Percentiles rank a stretch among this genome's conserved stretches.
Evolutionary conservation across 768 basidiomycete species (phyloP).

Genomic region (Serendipita sp.): DNA sequence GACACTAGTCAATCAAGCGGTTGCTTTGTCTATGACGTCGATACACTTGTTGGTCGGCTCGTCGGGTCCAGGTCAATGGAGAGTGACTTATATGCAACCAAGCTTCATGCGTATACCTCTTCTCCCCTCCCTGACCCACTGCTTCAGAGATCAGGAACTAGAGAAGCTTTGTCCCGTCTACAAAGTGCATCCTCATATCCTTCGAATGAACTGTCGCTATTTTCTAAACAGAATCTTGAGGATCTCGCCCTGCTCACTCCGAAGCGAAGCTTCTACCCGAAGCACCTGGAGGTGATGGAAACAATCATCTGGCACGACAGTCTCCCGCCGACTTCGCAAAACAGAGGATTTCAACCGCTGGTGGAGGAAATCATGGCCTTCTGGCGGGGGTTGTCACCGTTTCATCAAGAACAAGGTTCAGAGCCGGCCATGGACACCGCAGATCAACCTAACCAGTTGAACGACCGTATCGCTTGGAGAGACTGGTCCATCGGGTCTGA

Average conservation of each 20-base stretch:
- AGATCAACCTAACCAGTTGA: no score
- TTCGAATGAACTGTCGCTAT: constrained; percentile 11
- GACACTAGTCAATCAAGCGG: constrained; percentile 14
- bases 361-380: constrained; percentile 18
- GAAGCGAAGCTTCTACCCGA: constrained; percentile 24
- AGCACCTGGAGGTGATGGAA: constrained; percentile 26
- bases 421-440: not conserved
- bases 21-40: constrained; percentile 15
- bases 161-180: constrained; percentile 29
- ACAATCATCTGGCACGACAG: constrained; percentile 20
- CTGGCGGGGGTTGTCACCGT: not conserved
- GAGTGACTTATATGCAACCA: constrained; percentile 23
- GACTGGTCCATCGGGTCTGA: no score
- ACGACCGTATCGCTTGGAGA: no score
- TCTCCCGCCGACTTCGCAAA: constrained; percentile 18
- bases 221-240: constrained; percentile 26
- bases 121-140: constrained; percentile 30
- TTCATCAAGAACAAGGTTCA: not conserved
- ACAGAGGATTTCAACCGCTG: constrained; percentile 17
- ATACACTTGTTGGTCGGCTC: constrained; percentile 21
- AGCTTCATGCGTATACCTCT: constrained; percentile 33
- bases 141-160: constrained; percentile 28
- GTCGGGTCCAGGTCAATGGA: constrained; percentile 16
- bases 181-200: constrained; percentile 17
- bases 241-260: constrained; percentile 24